These are phyloP conservation scores for Picochlorum sp. DNA, from an alignment of 139 green algal genomes.

Conservation along the genomic window DNA sequence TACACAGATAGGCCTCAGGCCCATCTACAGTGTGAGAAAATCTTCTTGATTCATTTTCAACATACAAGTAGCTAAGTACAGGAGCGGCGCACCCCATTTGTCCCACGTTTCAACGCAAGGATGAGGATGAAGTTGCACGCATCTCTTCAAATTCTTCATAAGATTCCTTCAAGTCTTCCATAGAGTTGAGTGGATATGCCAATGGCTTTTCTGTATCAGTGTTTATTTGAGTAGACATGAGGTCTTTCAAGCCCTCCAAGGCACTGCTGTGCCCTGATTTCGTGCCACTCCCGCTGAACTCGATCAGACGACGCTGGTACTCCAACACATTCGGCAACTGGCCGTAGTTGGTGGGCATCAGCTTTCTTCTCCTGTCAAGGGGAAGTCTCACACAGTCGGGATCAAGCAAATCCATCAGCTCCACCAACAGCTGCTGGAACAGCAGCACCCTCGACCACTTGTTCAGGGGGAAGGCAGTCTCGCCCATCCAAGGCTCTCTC, in stretches of 20 bases:
- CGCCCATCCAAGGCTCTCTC: conserved; percentile 29
- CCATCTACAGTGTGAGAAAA: too few relatives aligned
- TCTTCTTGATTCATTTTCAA: too few relatives aligned
- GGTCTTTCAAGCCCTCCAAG: conserved; percentile 16
- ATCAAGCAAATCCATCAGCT: conserved; percentile 62
- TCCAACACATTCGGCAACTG: conserved; percentile 39
- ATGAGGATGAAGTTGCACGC: not conserved
- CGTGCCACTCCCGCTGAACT: not conserved
- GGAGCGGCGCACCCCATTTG: too few relatives aligned
- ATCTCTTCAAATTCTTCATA: not conserved
- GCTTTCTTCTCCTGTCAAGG: conserved; percentile 30
- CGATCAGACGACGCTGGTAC: conserved; percentile 25
- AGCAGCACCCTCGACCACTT: conserved; percentile 52
- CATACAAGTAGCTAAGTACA: too few relatives aligned
- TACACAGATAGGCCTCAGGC: too few relatives aligned
- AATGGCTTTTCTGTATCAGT: not conserved
- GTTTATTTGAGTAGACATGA: not conserved
- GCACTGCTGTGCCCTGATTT: not conserved
- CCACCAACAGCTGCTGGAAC: conserved; percentile 61
- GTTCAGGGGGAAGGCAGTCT: conserved; percentile 16
- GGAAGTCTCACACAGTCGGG: conserved; percentile 44
- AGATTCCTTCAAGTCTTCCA: not conserved
- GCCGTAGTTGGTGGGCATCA: conserved; percentile 40
- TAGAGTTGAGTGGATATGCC: not conserved
- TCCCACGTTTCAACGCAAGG: too few relatives aligned